Evolutionary conservation across 1,284 basidiomycete genomes (phyloP).

Genomic region (Spongispora temasekensis): DNA sequence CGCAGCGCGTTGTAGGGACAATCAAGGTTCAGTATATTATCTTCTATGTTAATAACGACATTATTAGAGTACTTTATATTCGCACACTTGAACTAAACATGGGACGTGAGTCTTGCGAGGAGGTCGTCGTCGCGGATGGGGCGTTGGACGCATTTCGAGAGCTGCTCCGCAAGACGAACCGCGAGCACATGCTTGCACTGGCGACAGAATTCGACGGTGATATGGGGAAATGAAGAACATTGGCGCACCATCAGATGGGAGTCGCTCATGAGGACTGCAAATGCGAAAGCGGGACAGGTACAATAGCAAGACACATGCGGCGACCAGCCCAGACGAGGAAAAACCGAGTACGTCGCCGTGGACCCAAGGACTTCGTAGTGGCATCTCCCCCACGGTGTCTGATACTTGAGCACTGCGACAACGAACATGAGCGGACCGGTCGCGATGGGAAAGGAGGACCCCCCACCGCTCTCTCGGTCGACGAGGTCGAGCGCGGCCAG

Average conservation of each 20-base stretch:
- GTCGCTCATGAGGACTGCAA: constrained; percentile 57
- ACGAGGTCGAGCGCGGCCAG: constrained; percentile 72
- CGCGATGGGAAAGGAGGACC: background rate
- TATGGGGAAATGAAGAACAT: background rate
- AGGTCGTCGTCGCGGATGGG: constrained; percentile 50
- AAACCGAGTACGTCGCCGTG: constrained; percentile 60
- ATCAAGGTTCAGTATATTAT: constrained; percentile 24
- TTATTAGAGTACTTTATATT: constrained; percentile 16
- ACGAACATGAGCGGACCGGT: background rate
- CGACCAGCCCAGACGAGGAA: constrained; percentile 48
- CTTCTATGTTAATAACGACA: constrained; percentile 25
- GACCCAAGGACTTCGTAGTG: constrained; percentile 70
- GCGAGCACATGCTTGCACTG: constrained; percentile 83
- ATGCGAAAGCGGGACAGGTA: constrained; percentile 72
- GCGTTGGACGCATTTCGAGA: constrained; percentile 53
- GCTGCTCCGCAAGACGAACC: constrained; percentile 53
- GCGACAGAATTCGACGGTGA: constrained; percentile 1
- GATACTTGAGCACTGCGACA: constrained; percentile 61
- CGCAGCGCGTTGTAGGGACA: constrained; percentile 11
- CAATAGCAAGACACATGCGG: constrained; percentile 54
- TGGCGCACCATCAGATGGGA: constrained; percentile 62
- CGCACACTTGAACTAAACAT: constrained; percentile 14
- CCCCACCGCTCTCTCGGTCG: constrained; percentile 61
- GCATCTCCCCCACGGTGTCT: constrained; percentile 52
- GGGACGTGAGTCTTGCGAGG: constrained; percentile 33